Evolutionary conservation across 108 stramenopile genomes (phyloP), one percentile per base, ranked within the genome.

Genomic region (Cyclostephanos tholiformis): DNA sequence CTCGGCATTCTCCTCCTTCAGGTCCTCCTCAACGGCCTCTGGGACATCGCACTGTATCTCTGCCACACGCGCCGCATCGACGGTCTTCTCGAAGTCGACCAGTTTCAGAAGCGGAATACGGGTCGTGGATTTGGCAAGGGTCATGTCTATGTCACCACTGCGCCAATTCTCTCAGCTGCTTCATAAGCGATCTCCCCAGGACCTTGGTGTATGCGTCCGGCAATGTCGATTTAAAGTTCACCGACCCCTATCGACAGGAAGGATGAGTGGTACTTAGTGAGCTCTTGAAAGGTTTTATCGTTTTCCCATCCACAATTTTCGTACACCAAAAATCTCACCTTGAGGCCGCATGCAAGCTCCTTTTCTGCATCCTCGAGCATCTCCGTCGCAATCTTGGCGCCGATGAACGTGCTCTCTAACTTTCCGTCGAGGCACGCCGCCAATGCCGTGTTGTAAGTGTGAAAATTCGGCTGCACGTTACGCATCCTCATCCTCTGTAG

Each of bases 401-500:
- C 90, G n/a, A 86, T 71, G 48, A 79, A 63, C n/a, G 86, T 86
- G 63, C 89, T 87, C 46, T 87, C 90, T 6, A 93, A 66, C 46
- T 84, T 90, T 0, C 91, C 91, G 69, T 96, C 92, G 38, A 91
- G 73, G 60, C 95, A 96, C 11, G 94, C 85, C 16, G 91, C 88
- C 39, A 96, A 67, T 0, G 91, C 95, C 36, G 91, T 93, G 52
- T 95, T 95, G 79, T 93, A 95, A 4, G 91, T 93, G 49, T 91
- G 80, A 49, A 83, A 89, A 66, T 95, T 95, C 41, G 95, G 95
- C 62, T 73, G 63, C 29, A 90, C 89, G 26, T 77, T 67, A 69
- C 95, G 73, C 36, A 89, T 82, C 71, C 89, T 71, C 95, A 95
- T 95, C 51, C 95, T 74, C 20, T 87, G 80, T 56, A 95, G 67